Base-by-base conservation (phyloP, 495 filamentous ascomycete species). In the Paragyromitra xinjiangensis region DNA sequence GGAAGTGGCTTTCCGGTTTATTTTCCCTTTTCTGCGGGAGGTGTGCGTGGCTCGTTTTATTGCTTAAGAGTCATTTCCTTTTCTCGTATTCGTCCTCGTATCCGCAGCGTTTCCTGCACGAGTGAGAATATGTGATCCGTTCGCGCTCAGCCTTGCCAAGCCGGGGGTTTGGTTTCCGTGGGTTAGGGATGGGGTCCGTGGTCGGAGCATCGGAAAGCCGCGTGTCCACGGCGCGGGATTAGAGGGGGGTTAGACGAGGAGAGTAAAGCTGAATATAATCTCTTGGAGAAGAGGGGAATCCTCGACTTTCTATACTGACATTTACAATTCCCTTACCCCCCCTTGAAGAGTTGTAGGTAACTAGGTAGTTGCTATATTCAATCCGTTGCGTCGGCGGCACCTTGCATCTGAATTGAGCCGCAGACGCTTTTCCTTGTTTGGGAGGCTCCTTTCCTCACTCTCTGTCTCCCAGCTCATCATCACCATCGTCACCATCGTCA, bases 161-260 rank as follows among this genome's bases (percentile, higher is more conserved):
- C 3, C 56, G 63, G 63, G 14, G 63, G 50, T 34, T 39, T 37
- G 37, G 65, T 8, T 64, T 12, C 62, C 50, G 50, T 26, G 53
- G 53, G 19, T 56, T 56, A 59, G 51, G n/a, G 26, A 29, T 29
- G 26, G 14, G 7, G 44, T 48, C 44, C 8, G 44, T 48, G 44
- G 50, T 6, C 50, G 62, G 64, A 51, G 44, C 14, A 29, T 26
- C 24, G 24, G 50, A n/a, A 56, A 69, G 65, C 65, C 65, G 65
- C 65, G 65, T 68, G 50, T 69, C 19, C 56, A 37, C 16, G 50
- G 50, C 16, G 56, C 56, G 2, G 26, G 26, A 53, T 53, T 39
- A 8, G 55, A 16, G 55, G 7, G 7, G 8, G 19, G 8, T 2
- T 3, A 34, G 29, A 34, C 26, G 8, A 24, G 51, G 1, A 1